phyloP scores from a whole-genome alignment of 129 eudicot species.

The Heracleum sosnowskyi region DNA sequence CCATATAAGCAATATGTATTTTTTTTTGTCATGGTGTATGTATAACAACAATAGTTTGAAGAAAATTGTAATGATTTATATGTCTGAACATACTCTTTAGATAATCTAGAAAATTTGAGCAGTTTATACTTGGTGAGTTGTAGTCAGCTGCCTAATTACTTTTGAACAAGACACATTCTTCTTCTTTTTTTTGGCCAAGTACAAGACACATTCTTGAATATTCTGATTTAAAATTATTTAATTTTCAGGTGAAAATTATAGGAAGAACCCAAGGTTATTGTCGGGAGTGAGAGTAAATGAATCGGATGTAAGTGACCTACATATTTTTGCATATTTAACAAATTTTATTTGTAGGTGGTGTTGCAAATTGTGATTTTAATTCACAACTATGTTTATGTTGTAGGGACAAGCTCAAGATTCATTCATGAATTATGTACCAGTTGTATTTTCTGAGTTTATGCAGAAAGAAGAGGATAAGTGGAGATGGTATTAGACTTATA shows the following conservation, averaged over 20 bases:
- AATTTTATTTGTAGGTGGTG: not conserved
- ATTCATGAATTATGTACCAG: not conserved
- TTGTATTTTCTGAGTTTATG: not conserved
- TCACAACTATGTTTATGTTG: not conserved
- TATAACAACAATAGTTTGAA: not conserved
- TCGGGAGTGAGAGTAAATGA: not conserved
- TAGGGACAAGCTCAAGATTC: not conserved
- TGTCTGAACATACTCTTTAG: not conserved
- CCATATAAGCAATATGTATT: not conserved
- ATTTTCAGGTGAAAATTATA: slow-evolving; percentile 8
- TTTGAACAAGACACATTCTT: not conserved
- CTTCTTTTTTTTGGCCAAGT: too few species aligned
- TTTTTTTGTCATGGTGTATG: too few species aligned
- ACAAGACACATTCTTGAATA: not conserved
- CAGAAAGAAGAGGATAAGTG: not conserved
- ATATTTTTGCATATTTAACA: not conserved
- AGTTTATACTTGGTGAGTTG: not conserved
- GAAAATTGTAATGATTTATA: not conserved
- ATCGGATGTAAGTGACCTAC: slow-evolving; percentile 13
- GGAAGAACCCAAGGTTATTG: not conserved
- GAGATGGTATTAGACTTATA: too few species aligned
- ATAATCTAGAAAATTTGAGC: not conserved
- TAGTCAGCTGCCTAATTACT: not conserved
- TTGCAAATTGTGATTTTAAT: not conserved
- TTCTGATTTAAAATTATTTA: not conserved